These are phyloP conservation scores for Cytidiella melzeri DNA, from an alignment of 768 basidiomycete genomes.

Conservation along the genomic window DNA sequence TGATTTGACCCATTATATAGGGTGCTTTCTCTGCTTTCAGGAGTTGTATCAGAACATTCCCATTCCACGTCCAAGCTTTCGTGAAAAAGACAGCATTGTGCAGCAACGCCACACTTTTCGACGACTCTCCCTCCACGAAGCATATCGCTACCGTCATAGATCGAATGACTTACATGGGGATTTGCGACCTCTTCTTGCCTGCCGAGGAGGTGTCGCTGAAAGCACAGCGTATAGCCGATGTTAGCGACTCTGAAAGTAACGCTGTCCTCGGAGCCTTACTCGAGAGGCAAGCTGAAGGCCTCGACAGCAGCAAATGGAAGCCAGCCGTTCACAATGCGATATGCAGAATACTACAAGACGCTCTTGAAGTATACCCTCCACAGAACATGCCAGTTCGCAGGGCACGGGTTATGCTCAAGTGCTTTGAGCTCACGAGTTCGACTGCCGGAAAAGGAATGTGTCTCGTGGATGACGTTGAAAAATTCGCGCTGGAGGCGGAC, in stretches of 20 bases:
- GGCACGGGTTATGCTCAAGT: conserved; percentile 48
- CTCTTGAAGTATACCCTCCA: conserved; percentile 42
- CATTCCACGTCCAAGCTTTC: conserved; percentile 38
- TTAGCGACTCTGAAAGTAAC: neutral
- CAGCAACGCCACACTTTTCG: conserved; percentile 31
- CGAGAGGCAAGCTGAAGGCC: conserved; percentile 51
- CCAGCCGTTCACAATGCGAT: conserved; percentile 41
- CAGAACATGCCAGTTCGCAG: conserved; percentile 49
- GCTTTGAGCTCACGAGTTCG: conserved; percentile 48
- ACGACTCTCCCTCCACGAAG: conserved; percentile 35
- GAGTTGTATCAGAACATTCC: conserved; percentile 47
- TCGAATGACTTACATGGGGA: conserved; percentile 57
- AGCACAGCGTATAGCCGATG: conserved; percentile 5
- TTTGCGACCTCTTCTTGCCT: conserved; percentile 58
- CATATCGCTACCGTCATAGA: conserved; percentile 60
- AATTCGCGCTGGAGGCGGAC: conserved; percentile 37
- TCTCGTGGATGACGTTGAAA: conserved; percentile 13
- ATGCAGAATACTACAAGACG: conserved; percentile 39
- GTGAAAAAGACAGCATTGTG: conserved; percentile 26
- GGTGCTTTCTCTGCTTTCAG: conserved; percentile 54
- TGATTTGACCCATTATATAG: conserved; percentile 28
- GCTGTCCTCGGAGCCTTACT: conserved; percentile 47
- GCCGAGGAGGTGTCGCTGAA: conserved; percentile 45
- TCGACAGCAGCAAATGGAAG: conserved; percentile 55
- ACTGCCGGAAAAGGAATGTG: conserved; percentile 10